A percentile compares a stretch with the other conserved stretches of the same genome.
These are phyloP conservation scores for Erigeron canadensis DNA, from an alignment of 129 eudicot genomes.

Conservation along the genomic window DNA sequence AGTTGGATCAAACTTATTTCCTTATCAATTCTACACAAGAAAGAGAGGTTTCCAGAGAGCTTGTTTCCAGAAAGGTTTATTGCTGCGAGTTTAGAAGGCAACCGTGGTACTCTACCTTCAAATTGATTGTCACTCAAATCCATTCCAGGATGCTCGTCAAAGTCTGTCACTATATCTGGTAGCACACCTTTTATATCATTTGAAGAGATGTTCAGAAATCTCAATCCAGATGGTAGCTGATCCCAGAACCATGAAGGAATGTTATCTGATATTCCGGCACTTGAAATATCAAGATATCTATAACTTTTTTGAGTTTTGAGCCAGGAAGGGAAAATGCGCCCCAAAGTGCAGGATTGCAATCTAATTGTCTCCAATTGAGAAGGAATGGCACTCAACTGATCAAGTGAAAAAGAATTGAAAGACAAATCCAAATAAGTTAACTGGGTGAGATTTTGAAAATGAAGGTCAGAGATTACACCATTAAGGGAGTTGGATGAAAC, in stretches of 20 bases:
- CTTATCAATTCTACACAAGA: not conserved
- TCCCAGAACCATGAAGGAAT: slow-evolving; percentile 43
- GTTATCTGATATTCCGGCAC: slow-evolving; percentile 27
- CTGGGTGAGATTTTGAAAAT: slow-evolving; percentile 27
- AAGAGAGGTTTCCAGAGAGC: slow-evolving; percentile 26
- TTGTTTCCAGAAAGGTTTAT: slow-evolving; percentile 32
- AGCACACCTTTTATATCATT: slow-evolving; percentile 28
- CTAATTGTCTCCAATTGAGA: slow-evolving; percentile 23
- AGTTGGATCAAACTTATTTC: slow-evolving; percentile 16
- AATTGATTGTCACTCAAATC: slow-evolving; percentile 21
- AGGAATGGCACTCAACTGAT: slow-evolving; percentile 25
- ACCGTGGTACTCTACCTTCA: slow-evolving; percentile 6
- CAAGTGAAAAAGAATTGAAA: slow-evolving; percentile 31
- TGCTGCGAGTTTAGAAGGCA: not conserved
- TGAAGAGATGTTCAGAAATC: slow-evolving; percentile 23
- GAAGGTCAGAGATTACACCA: slow-evolving; percentile 23
- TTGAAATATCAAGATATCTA: slow-evolving; percentile 34
- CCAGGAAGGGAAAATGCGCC: slow-evolving; percentile 43
- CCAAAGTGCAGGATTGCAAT: slow-evolving; percentile 33
- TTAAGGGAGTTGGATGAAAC: slow-evolving; percentile 27
- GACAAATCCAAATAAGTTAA: slow-evolving; percentile 30
- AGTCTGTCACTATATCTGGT: slow-evolving; percentile 21
- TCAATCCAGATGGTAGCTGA: not conserved
- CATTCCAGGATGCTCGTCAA: not conserved
- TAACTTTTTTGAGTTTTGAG: slow-evolving; percentile 25